Conservation (phyloP, 495 filamentous ascomycete species). For the Lophium mytilinum region DNA sequence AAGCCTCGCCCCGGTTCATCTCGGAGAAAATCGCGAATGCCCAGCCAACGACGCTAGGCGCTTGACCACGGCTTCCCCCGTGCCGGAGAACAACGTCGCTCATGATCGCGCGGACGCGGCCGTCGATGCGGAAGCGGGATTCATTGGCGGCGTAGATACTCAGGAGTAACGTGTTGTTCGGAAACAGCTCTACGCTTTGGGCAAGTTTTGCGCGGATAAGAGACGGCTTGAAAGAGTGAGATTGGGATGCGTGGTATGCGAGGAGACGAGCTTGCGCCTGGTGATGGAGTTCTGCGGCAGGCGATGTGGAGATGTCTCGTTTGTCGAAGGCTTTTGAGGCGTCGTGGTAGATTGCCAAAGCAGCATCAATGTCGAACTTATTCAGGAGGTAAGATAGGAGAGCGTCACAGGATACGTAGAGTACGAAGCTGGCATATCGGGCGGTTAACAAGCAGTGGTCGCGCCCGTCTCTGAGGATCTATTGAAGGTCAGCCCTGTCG, state of each 20-base stretch:
- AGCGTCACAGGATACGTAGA: slow-evolving; percentile 52
- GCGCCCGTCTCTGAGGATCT: slow-evolving; percentile 49
- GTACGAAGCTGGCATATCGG: slow-evolving; percentile 38
- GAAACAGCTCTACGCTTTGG: slow-evolving; percentile 54
- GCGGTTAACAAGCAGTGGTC: slow-evolving; percentile 48
- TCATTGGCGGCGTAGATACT: slow-evolving; percentile 46
- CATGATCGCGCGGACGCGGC: slow-evolving; percentile 59
- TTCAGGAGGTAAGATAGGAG: slow-evolving; percentile 55
- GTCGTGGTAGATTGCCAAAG: slow-evolving; percentile 34
- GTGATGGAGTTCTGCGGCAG: slow-evolving; percentile 28
- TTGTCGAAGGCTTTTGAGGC: slow-evolving; percentile 30
- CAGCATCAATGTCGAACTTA: slow-evolving; percentile 24
- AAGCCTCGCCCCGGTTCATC: slow-evolving; percentile 7
- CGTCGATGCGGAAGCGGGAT: slow-evolving; percentile 46
- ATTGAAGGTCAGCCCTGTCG: slow-evolving; percentile 15
- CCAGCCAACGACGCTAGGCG: slow-evolving; percentile 45
- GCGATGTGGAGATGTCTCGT: slow-evolving; percentile 11
- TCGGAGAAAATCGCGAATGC: slow-evolving; percentile 64
- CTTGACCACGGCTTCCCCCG: slow-evolving; percentile 12
- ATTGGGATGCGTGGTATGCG: slow-evolving; percentile 52
- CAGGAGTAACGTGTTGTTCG: slow-evolving; percentile 71
- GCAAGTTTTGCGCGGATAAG: slow-evolving; percentile 52
- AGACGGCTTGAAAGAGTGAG: slow-evolving; percentile 52
- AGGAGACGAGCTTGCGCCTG: slow-evolving; percentile 49
- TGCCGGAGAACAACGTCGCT: slow-evolving; percentile 37